These are phyloP conservation scores for Hansenula anomala DNA, from an alignment of 1,139 yeast genomes.

Conservation along the genomic window DNA sequence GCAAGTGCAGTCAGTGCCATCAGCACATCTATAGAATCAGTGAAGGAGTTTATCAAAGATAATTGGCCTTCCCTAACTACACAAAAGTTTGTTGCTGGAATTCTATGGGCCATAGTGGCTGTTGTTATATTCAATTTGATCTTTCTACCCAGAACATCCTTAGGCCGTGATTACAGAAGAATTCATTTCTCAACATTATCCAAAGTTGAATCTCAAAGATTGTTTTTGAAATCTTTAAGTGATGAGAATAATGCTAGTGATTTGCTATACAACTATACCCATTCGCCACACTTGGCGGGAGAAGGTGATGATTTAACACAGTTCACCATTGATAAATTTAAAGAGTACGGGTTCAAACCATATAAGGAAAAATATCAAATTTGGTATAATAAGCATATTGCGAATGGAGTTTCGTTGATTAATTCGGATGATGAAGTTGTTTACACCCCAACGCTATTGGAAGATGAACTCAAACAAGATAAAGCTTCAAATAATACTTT, in stretches of 20 bases:
- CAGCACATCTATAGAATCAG: slow-evolving; percentile 5
- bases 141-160: slow-evolving; percentile 82
- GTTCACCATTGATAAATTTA: slow-evolving; percentile 35
- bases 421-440: slow-evolving; percentile 30
- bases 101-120: slow-evolving; percentile 20
- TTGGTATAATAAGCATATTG: slow-evolving; percentile 48
- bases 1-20: slow-evolving; percentile 2
- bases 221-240: slow-evolving; percentile 31
- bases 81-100: slow-evolving; percentile 15
- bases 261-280: slow-evolving; percentile 33
- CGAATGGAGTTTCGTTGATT: slow-evolving; percentile 40
- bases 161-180: slow-evolving; percentile 77
- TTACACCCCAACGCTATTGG: slow-evolving; percentile 59
- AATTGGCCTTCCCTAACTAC: slow-evolving; percentile 16
- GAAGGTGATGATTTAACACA: slow-evolving; percentile 35
- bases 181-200: slow-evolving; percentile 63
- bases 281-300: slow-evolving; percentile 37
- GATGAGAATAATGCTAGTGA: slow-evolving; percentile 30
- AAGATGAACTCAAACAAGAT: slow-evolving; percentile 64
- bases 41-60: slow-evolving; percentile 16
- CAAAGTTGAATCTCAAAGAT: slow-evolving; percentile 57
- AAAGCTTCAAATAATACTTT: slow-evolving; percentile 43
- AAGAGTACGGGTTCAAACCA: slow-evolving; percentile 44
- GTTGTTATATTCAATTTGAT: slow-evolving; percentile 35
- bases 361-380: slow-evolving; percentile 53